phyloP scores from a whole-genome alignment of 164 flowering plant species.

The Sextonia rubra region DNA sequence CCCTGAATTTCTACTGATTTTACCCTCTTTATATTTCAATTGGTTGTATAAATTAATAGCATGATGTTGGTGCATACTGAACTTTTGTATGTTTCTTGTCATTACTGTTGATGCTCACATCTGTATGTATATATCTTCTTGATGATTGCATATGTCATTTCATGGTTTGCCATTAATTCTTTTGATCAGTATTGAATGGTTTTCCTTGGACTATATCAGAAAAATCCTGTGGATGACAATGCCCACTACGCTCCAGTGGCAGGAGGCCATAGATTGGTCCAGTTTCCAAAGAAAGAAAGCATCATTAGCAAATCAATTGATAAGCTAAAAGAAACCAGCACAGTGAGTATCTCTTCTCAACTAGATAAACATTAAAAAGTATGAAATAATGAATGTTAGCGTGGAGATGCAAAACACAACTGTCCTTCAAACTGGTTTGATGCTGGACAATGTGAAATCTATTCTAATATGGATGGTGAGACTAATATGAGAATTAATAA shows the following conservation, averaged over 20 bases:
- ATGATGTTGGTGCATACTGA: not conserved
- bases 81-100: too few species aligned
- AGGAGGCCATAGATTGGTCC: conserved; percentile 32
- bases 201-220: conserved; percentile 25
- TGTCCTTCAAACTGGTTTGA: too few species aligned
- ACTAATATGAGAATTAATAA: too few species aligned
- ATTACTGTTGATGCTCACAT: not conserved
- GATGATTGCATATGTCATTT: not conserved
- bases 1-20: not conserved
- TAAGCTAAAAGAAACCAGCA: conserved; percentile 72
- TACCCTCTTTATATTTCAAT: not conserved
- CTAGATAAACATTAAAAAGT: too few species aligned
- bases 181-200: conserved; percentile 1
- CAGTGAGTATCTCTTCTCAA: conserved; percentile 41
- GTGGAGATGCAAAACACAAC: too few species aligned
- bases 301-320: conserved; percentile 66
- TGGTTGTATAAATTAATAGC: not conserved
- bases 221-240: conserved; percentile 24
- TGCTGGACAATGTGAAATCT: too few species aligned
- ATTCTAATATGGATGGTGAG: too few species aligned
- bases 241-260: conserved; percentile 17
- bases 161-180: not conserved
- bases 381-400: too few species aligned
- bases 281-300: conserved; percentile 52
- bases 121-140: too few species aligned